Percentiles rank a stretch among this genome's conserved stretches.
These are phyloP conservation scores for Trichoderma koningii DNA, from an alignment of 2,329 filamentous ascomycete genomes.

Conservation along the genomic window DNA sequence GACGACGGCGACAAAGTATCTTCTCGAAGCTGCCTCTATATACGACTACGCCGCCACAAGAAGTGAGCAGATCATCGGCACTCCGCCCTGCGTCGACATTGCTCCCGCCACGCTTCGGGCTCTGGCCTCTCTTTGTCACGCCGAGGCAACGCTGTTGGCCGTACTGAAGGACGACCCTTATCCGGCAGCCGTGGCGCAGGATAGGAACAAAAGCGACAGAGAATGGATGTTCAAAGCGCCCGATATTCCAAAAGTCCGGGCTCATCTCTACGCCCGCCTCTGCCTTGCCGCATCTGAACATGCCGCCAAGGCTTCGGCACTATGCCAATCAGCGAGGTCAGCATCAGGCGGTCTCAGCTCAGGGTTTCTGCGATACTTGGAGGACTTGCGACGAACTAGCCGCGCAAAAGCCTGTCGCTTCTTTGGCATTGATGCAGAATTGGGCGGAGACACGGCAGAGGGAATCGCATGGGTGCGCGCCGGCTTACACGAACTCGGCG, in stretches of 20 bases:
- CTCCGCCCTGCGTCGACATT: constrained; percentile 56
- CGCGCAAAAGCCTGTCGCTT: constrained; percentile 87
- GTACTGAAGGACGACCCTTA: constrained; percentile 96
- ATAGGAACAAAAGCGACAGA: constrained; percentile 77
- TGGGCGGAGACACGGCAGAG: constrained; percentile 76
- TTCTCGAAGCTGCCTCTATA: constrained; percentile 77
- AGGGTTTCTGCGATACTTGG: constrained; percentile 70
- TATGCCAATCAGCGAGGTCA: constrained; percentile 47
- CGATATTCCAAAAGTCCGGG: constrained; percentile 83
- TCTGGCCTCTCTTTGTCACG: constrained; percentile 69
- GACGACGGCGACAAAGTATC: constrained; percentile 70
- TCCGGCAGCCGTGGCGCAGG: constrained; percentile 76
- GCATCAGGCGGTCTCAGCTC: constrained; percentile 59
- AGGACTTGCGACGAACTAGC: constrained; percentile 72
- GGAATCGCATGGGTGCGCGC: constrained; percentile 85
- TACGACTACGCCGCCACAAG: constrained; percentile 70
- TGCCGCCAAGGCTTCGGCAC: constrained; percentile 67
- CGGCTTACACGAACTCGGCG: constrained; percentile 72
- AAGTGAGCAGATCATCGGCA: constrained; percentile 46
- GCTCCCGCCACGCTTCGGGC: constrained; percentile 55
- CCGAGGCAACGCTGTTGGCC: constrained; percentile 86
- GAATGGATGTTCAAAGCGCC: constrained; percentile 98
- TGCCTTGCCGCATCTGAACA: constrained; percentile 89
- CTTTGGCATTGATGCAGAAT: constrained; percentile 84
- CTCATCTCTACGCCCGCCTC: constrained; percentile 81